Conservation (phyloP, 768 basidiomycete genomes). For the Tremella yokohamensis region DNA sequence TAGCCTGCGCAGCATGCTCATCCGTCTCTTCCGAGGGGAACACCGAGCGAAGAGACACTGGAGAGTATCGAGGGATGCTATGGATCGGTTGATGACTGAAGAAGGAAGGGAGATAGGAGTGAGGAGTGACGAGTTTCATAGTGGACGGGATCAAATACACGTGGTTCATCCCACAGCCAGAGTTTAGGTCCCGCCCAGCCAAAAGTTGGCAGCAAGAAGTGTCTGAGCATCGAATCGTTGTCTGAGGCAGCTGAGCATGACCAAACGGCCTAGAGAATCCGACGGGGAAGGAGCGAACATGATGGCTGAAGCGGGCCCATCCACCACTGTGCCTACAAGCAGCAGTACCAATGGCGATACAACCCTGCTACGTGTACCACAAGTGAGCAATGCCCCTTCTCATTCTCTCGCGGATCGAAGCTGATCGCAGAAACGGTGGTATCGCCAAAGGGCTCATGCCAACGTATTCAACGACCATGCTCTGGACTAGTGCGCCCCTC, state of each 20-base stretch:
- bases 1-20: slow-evolving; percentile 22
- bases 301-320: slow-evolving; percentile 19
- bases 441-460: slow-evolving; percentile 57
- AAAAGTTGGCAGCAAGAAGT: too few species aligned
- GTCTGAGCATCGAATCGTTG: too few species aligned
- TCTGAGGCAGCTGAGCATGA: slow-evolving; percentile 9
- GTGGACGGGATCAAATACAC: too few species aligned
- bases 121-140: background rate
- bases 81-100: background rate
- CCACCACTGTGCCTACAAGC: background rate
- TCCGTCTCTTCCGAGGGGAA: slow-evolving; percentile 5
- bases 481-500: slow-evolving; percentile 63
- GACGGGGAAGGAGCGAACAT: background rate
- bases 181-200: too few species aligned
- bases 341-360: background rate
- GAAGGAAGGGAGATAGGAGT: background rate
- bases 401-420: background rate
- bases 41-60: too few species aligned
- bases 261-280: slow-evolving; percentile 19
- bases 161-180: too few species aligned
- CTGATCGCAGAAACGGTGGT: slow-evolving; percentile 54
- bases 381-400: slow-evolving; percentile 19
- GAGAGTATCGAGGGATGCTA: too few species aligned
- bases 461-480: slow-evolving; percentile 61
- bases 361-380: slow-evolving; percentile 30